Conservation (phyloP, 176 grass and related monocot species). For the Pontederia crassipes region DNA sequence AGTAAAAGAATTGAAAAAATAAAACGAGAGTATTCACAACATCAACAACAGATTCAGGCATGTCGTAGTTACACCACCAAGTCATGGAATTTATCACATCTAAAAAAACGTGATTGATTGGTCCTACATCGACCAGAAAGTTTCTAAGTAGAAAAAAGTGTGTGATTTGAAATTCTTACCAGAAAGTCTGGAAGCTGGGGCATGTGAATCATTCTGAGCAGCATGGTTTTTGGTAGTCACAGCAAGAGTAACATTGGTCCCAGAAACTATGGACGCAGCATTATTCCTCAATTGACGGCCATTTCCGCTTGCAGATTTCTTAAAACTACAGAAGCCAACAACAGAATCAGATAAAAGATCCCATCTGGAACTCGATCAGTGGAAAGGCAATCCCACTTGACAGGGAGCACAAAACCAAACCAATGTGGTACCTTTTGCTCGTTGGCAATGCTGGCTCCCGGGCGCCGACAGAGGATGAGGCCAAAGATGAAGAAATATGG, state of each 20-base stretch:
- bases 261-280: constrained; percentile 23
- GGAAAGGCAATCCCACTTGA: neutral
- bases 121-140: too few relatives aligned
- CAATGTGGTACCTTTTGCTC: constrained; percentile 48
- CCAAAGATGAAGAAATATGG: constrained; percentile 16
- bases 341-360: neutral
- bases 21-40: neutral
- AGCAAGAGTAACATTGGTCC: constrained; percentile 23
- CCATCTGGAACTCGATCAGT: constrained; percentile 25
- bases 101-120: too few relatives aligned
- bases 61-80: neutral
- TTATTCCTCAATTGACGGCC: constrained; percentile 51
- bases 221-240: neutral
- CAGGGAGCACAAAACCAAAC: neutral
- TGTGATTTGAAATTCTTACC: too few relatives aligned
- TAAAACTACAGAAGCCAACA: constrained; percentile 61
- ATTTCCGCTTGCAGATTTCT: constrained; percentile 52
- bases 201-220: constrained; percentile 40
- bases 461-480: constrained; percentile 9
- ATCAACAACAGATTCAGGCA: neutral
- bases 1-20: neutral
- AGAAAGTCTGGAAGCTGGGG: constrained; percentile 23
- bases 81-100: neutral
- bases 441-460: constrained; percentile 8
- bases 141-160: too few relatives aligned